A percentile compares a stretch with the other conserved stretches of the same genome.
Evolutionary conservation across 371 early-diverging fungal genomes (phyloP).

Genomic region (Syncephalastrum sp.): DNA sequence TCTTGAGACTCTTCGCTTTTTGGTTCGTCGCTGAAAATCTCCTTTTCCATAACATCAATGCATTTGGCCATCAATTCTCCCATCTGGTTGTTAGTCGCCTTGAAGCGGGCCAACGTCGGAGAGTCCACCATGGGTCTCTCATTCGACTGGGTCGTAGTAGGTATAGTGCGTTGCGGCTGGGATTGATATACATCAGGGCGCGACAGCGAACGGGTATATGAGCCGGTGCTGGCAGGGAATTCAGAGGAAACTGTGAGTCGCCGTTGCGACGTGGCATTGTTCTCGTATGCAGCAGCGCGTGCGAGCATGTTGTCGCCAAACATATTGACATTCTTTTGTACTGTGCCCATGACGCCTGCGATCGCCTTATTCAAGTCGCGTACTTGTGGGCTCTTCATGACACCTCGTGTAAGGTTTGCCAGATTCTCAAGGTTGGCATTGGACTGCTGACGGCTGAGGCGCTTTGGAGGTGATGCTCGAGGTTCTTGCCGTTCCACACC

Average conservation of each 20-base stretch:
- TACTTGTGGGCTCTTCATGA: slow-evolving; percentile 63
- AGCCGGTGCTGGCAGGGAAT: slow-evolving; percentile 39
- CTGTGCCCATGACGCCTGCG: slow-evolving; percentile 55
- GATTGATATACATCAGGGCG: too few species aligned
- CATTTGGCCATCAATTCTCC: slow-evolving; percentile 55
- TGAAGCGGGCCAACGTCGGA: slow-evolving; percentile 12
- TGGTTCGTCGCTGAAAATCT: slow-evolving; percentile 24
- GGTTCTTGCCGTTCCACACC: slow-evolving; percentile 13
- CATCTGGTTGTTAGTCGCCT: slow-evolving; percentile 44
- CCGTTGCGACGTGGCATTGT: slow-evolving; percentile 9
- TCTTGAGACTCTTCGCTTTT: slow-evolving; percentile 2
- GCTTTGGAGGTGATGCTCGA: slow-evolving; percentile 3
- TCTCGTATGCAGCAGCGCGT: slow-evolving; percentile 3
- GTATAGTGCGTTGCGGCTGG: too few species aligned
- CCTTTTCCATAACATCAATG: slow-evolving; percentile 52
- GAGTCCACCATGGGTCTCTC: not conserved
- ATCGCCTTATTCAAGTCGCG: slow-evolving; percentile 64
- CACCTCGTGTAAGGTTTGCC: slow-evolving; percentile 41
- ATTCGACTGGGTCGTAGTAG: too few species aligned
- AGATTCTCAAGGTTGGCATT: slow-evolving; percentile 27
- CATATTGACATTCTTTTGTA: slow-evolving; percentile 52
- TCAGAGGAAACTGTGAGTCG: slow-evolving; percentile 32
- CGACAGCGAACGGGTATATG: not conserved
- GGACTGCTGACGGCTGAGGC: slow-evolving; percentile 3
- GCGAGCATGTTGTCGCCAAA: slow-evolving; percentile 40